phyloP scores from a whole-genome alignment of 352 stramenopile species.

The Pythium rhizo-oryzae region DNA sequence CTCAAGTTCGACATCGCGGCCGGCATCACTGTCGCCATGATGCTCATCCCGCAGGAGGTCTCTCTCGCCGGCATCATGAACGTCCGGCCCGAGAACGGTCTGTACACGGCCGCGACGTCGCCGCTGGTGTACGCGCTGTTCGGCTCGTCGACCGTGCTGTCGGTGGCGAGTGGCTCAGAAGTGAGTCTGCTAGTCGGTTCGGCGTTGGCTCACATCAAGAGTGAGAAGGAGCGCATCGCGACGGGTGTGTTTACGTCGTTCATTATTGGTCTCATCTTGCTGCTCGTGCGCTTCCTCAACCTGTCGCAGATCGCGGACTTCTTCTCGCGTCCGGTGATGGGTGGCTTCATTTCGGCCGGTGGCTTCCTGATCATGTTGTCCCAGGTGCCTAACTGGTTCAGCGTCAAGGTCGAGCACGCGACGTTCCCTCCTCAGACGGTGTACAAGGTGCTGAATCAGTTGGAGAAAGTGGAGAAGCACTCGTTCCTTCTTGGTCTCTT shows the following conservation, averaged over 20 bases:
- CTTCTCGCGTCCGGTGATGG: constrained; percentile 88
- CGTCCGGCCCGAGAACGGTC: constrained; percentile 86
- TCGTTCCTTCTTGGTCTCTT: background rate
- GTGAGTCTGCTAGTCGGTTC: constrained; percentile 56
- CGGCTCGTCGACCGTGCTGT: constrained; percentile 76
- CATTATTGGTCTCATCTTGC: constrained; percentile 69
- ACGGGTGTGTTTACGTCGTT: constrained; percentile 66
- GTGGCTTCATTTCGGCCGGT: constrained; percentile 88
- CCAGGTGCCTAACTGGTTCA: constrained; percentile 87
- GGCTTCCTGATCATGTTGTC: constrained; percentile 92
- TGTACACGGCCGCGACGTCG: constrained; percentile 87
- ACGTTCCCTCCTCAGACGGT: constrained; percentile 64
- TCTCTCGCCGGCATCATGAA: constrained; percentile 87
- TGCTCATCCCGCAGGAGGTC: constrained; percentile 90
- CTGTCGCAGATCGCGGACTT: constrained; percentile 90
- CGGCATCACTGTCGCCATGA: constrained; percentile 74
- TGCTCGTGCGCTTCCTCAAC: constrained; percentile 75
- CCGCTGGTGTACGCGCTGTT: constrained; percentile 89
- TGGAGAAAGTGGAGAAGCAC: constrained; percentile 38
- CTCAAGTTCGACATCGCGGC: constrained; percentile 57
- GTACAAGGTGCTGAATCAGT: constrained; percentile 33
- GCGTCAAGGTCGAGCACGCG: constrained; percentile 63
- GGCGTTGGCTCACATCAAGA: constrained; percentile 64
- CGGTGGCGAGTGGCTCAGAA: constrained; percentile 77
- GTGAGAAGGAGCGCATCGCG: constrained; percentile 48